Evolutionary conservation across 345 rosid species (phyloP).

Genomic region (Hevea brasiliensis): DNA sequence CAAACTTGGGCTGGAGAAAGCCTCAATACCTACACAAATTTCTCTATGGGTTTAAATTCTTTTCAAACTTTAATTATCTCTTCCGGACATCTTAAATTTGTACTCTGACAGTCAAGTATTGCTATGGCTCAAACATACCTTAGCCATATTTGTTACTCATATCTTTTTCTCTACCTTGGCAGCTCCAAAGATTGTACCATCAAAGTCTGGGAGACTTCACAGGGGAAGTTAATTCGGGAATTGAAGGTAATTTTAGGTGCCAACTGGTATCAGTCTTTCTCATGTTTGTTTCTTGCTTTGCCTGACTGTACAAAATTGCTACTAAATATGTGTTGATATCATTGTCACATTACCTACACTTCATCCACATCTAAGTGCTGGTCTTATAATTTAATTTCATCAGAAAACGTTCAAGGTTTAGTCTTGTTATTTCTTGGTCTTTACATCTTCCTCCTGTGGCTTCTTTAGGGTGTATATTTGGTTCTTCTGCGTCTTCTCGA

Average conservation of each 20-base stretch:
- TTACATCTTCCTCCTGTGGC: neutral
- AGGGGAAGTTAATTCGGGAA: conserved; percentile 94
- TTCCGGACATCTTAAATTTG: too few relatives aligned
- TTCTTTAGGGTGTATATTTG: too few relatives aligned
- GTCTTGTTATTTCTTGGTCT: neutral
- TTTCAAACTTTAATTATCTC: too few relatives aligned
- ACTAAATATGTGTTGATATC: too few relatives aligned
- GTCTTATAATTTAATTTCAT: neutral
- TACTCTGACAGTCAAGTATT: too few relatives aligned
- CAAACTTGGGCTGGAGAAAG: too few relatives aligned
- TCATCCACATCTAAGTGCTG: too few relatives aligned
- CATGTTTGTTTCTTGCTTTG: neutral
- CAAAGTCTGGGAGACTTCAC: conserved; percentile 97
- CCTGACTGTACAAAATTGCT: neutral
- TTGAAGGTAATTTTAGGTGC: conserved; percentile 60
- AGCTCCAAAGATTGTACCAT: conserved; percentile 96
- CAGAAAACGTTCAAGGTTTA: neutral
- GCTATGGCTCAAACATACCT: neutral
- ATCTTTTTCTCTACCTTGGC: conserved; percentile 27
- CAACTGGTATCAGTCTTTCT: neutral
- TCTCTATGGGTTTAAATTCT: too few relatives aligned
- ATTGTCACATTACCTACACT: too few relatives aligned
- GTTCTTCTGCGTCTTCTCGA: too few relatives aligned
- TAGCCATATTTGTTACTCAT: conserved; percentile 10
- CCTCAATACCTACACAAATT: too few relatives aligned